Percentiles rank a stretch among this genome's conserved stretches.
Conservation (phyloP, 208 protist genomes). For the Leishmania guyanensis region DNA sequence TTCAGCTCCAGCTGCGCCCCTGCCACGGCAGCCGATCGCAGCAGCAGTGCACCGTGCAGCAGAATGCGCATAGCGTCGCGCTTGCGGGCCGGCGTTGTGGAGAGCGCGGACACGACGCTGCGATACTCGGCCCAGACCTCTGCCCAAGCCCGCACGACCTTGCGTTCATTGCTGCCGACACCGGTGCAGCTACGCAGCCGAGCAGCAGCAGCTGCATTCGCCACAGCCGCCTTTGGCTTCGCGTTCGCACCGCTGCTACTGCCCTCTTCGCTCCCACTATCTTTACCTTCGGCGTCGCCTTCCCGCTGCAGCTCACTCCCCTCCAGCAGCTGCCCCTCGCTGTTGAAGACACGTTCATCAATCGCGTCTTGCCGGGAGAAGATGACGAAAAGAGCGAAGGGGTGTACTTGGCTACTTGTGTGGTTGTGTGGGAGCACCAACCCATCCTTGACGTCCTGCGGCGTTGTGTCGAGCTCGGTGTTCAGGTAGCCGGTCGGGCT, state of each 20-base stretch:
- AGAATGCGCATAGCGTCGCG: constrained; percentile 79
- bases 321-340: constrained; percentile 30
- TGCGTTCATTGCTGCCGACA: constrained; percentile 43
- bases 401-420: constrained; percentile 77
- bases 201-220: constrained; percentile 13
- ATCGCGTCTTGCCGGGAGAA: constrained; percentile 76
- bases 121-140: constrained; percentile 88
- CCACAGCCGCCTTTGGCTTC: background rate
- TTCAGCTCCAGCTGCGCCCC: constrained; percentile 75
- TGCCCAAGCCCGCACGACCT: constrained; percentile 78
- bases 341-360: constrained; percentile 37
- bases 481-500: constrained; percentile 75
- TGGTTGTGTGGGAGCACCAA: constrained; percentile 71
- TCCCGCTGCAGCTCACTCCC: constrained; percentile 16
- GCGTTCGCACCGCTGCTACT: constrained; percentile 1
- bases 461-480: constrained; percentile 69
- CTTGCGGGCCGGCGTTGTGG: constrained; percentile 71
- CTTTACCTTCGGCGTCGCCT: background rate
- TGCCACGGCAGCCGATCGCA: constrained; percentile 74
- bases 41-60: constrained; percentile 76
- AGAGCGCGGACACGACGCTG: constrained; percentile 55
- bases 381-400: constrained; percentile 81
- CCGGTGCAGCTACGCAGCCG: constrained; percentile 25
- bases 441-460: constrained; percentile 65
- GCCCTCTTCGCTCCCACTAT: background rate